Evolutionary conservation across 2,329 filamentous ascomycete genomes (phyloP).

Genomic region (Talaromyces funiculosus): DNA sequence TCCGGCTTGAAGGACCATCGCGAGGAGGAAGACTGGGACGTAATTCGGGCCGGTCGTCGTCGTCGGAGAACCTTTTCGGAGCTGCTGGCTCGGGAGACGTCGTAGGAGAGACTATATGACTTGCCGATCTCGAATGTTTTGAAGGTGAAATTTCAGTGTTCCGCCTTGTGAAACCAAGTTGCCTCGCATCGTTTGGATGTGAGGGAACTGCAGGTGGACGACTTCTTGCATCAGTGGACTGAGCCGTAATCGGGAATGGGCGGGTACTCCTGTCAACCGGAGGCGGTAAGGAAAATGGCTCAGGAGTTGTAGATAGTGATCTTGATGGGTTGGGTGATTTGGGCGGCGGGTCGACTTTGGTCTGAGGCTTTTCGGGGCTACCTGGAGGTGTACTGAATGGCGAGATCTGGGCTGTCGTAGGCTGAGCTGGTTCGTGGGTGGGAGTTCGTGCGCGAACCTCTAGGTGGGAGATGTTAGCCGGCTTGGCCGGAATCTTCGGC

Average conservation of each 20-base stretch:
- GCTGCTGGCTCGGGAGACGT: constrained; percentile 43
- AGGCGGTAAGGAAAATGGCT: constrained; percentile 23
- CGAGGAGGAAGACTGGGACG: constrained; percentile 48
- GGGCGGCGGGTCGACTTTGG: constrained; percentile 14
- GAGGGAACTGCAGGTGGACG: constrained; percentile 11
- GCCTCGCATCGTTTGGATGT: constrained; percentile 23
- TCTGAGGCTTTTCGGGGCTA: constrained; percentile 57
- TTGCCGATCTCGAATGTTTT: constrained; percentile 15
- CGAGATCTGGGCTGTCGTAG: constrained; percentile 52
- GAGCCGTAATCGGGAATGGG: constrained; percentile 14
- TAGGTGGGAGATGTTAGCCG: constrained; percentile 28
- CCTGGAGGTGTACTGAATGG: constrained; percentile 84
- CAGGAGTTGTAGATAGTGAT: constrained; percentile 22
- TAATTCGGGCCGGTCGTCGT: constrained; percentile 33
- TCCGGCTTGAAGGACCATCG: constrained; percentile 20
- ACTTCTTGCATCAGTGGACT: constrained; percentile 20
- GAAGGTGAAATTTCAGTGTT: background rate
- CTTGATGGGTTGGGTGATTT: constrained; percentile 13
- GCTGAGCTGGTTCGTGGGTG: constrained; percentile 17
- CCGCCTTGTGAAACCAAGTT: constrained; percentile 26
- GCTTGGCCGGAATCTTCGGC: constrained; percentile 57
- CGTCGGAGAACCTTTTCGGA: constrained; percentile 24
- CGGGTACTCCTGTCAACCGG: constrained; percentile 26
- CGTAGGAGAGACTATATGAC: constrained; percentile 27
- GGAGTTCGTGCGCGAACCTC: constrained; percentile 26